Conservation (phyloP, 352 stramenopile genomes). For the Paralagenidium karlingii region DNA sequence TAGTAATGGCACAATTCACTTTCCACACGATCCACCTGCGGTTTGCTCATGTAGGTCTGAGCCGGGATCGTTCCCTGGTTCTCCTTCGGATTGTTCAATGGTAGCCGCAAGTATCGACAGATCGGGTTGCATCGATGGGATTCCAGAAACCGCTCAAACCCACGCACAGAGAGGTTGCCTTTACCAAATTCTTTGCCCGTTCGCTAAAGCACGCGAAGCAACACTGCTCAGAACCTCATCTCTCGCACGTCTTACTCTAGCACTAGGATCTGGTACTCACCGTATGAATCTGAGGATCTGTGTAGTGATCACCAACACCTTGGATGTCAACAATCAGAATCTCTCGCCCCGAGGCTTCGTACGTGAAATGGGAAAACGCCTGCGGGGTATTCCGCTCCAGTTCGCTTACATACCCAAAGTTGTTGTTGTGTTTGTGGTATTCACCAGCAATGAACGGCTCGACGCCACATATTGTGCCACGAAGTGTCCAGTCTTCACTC, state of each 20-base stretch:
- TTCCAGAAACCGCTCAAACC: constrained; percentile 57
- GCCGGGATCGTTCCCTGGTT: constrained; percentile 51
- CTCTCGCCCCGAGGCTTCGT: constrained; percentile 81
- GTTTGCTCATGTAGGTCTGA: constrained; percentile 58
- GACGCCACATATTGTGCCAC: constrained; percentile 60
- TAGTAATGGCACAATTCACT: constrained; percentile 66
- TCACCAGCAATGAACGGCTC: constrained; percentile 68
- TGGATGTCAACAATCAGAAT: constrained; percentile 93
- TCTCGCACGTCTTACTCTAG: constrained; percentile 13
- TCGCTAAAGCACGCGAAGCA: no score
- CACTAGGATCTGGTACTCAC: no score
- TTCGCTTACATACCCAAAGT: constrained; percentile 71
- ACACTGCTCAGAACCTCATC: background rate
- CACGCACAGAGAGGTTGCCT: constrained; percentile 50
- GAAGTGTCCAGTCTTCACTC: constrained; percentile 32
- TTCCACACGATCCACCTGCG: constrained; percentile 38
- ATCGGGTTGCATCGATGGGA: constrained; percentile 77
- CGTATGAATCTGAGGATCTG: constrained; percentile 91
- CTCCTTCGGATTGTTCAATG: constrained; percentile 56
- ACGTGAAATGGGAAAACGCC: constrained; percentile 89
- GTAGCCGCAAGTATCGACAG: constrained; percentile 62
- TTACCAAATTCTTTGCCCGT: constrained; percentile 77
- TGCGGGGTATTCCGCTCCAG: constrained; percentile 68
- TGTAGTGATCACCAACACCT: constrained; percentile 91
- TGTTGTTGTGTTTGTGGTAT: constrained; percentile 81